Evolutionary conservation across 2,329 filamentous ascomycete species (phyloP).

Genomic region (Diaporthe caulivora): DNA sequence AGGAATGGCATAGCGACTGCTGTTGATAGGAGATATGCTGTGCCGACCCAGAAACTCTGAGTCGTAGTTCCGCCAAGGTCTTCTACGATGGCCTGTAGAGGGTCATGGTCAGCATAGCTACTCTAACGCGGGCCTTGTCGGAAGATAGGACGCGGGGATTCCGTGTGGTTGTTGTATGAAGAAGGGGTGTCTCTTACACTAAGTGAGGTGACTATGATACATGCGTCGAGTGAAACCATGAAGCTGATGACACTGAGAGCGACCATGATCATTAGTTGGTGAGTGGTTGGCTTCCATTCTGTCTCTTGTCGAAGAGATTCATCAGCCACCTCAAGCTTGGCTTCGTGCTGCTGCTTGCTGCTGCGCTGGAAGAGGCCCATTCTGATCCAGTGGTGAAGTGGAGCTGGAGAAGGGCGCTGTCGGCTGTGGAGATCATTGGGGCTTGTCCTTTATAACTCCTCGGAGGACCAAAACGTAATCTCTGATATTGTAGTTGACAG

Average conservation of each 20-base stretch:
- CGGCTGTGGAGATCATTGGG: conserved; percentile 39
- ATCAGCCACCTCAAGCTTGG: conserved; percentile 36
- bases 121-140: background rate
- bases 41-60: conserved; percentile 48
- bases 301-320: conserved; percentile 38
- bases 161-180: background rate
- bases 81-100: conserved; percentile 43
- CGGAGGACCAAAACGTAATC: background rate
- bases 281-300: conserved; percentile 41
- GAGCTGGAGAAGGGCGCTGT: conserved; percentile 37
- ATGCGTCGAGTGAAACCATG: conserved; percentile 43
- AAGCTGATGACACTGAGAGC: conserved; percentile 41
- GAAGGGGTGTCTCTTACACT: conserved; percentile 34
- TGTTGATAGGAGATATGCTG: conserved; percentile 46
- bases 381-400: conserved; percentile 36
- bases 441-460: background rate
- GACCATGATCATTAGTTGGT: conserved; percentile 43
- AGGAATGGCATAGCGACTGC: conserved; percentile 47
- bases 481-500: background rate
- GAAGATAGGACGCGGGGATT: background rate
- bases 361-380: conserved; percentile 38
- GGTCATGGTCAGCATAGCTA: background rate
- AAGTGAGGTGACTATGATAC: conserved; percentile 42
- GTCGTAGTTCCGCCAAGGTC: conserved; percentile 45
- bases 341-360: conserved; percentile 28